These are phyloP conservation scores for Colletotrichum somersetense DNA, from an alignment of 2,329 filamentous ascomycete species.

Conservation along the genomic window DNA sequence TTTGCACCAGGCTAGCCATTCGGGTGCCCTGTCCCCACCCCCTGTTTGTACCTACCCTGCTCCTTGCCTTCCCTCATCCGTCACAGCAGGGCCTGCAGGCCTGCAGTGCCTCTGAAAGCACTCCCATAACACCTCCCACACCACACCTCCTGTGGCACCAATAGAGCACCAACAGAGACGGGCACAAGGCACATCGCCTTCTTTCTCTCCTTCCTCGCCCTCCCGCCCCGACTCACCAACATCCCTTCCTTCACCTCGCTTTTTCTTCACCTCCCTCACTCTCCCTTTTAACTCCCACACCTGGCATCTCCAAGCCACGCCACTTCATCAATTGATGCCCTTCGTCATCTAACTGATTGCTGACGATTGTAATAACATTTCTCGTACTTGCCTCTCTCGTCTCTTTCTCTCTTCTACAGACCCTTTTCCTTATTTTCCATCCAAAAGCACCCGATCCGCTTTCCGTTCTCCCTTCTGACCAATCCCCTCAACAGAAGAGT, in stretches of 20 bases:
- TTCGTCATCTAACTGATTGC: slow-evolving; percentile 20
- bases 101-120: slow-evolving; percentile 4
- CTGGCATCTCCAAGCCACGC: slow-evolving; percentile 27
- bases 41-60: neutral
- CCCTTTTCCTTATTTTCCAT: slow-evolving; percentile 26
- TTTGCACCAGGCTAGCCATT: neutral
- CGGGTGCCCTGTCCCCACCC: neutral
- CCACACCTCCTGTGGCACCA: neutral
- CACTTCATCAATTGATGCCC: slow-evolving; percentile 26
- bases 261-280: slow-evolving; percentile 36
- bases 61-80: neutral
- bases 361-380: slow-evolving; percentile 36
- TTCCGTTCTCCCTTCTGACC: slow-evolving; percentile 33
- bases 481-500: slow-evolving; percentile 38
- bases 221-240: slow-evolving; percentile 10
- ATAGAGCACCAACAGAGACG: neutral
- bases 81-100: slow-evolving; percentile 9
- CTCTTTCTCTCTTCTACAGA: slow-evolving; percentile 16
- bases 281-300: slow-evolving; percentile 23
- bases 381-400: slow-evolving; percentile 45
- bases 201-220: slow-evolving; percentile 6
- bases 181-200: slow-evolving; percentile 3
- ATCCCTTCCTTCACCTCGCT: slow-evolving; percentile 38
- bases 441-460: slow-evolving; percentile 17
- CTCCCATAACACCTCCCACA: slow-evolving; percentile 4